Evolutionary conservation across 2,329 filamentous ascomycete genomes (phyloP), one percentile per base, ranked within the genome.

Genomic region (Sclerotinia glacialis): DNA sequence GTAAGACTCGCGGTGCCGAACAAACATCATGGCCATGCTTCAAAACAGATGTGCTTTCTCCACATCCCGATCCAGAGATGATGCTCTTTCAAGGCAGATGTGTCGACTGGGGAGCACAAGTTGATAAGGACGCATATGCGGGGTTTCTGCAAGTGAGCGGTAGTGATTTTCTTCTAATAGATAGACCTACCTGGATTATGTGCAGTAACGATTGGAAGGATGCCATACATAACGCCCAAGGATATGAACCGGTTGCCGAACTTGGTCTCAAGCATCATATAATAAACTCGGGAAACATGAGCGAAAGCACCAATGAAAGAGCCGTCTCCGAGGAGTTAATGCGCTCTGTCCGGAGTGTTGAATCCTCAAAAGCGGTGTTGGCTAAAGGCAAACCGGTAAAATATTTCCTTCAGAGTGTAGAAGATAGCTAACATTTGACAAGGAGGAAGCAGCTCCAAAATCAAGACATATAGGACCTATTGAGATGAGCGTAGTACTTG

Each of bases 1-100:
- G 56, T 34, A 14, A 5, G 8, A 18, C 7, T 60, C 56, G 56
- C 56, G 7, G 14, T n/a, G 5, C 8, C 14, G 6, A 46, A 16
- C 28, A 2, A 44, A 4, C 2, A n/a, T 6, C 11, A 44, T 21
- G 11, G 31, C 9, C 34, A 37, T 28, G 5, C 28, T 8, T 11
- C 4, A 37, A 3, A 28, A 18, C 7, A 21, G 9, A 16, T 2
- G n/a, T 14, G 18, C 21, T 14, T 28, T 0, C 14, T 1, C 0
- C 2, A 1, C 26, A 59, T 18, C 12, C 12, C 2, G 56, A 60
- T 49, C 56, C 56, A 49, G 9, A 2, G 12, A 34, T 60, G 8
- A 21, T 6, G 8, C 1, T 2, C 18, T 60, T 23, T 14, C 42
- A 28, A 60, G 56, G 56, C 34, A 34, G 56, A n/a, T 60, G 56